Evolutionary conservation across 768 basidiomycete genomes (phyloP).

Genomic region (Lentinula sp.): DNA sequence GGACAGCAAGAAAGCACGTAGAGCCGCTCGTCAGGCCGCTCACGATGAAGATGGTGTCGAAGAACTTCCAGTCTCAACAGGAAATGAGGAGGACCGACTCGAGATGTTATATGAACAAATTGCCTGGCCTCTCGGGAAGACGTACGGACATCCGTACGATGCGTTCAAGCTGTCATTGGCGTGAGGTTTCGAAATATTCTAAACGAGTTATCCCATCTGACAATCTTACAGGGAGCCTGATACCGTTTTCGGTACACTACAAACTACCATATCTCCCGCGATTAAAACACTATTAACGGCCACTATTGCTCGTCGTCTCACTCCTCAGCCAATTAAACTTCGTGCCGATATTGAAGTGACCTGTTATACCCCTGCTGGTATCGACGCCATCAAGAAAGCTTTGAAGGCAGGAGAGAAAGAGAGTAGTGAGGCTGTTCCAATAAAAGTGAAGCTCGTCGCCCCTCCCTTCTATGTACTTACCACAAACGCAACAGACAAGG

Average conservation of each 20-base stretch:
- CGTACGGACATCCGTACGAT: slow-evolving; percentile 94
- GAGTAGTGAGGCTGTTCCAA: slow-evolving; percentile 86
- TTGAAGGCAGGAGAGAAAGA: slow-evolving; percentile 83
- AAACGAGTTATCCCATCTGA: background rate
- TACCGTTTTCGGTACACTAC: slow-evolving; percentile 71
- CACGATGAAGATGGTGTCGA: slow-evolving; percentile 39
- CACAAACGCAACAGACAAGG: slow-evolving; percentile 96
- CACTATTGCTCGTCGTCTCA: slow-evolving; percentile 91
- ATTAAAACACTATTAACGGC: slow-evolving; percentile 60
- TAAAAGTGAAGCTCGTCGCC: slow-evolving; percentile 95
- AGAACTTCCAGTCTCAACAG: slow-evolving; percentile 24
- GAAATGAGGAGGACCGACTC: slow-evolving; percentile 67
- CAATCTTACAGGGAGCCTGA: slow-evolving; percentile 38
- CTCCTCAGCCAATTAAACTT: slow-evolving; percentile 97
- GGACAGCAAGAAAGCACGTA: slow-evolving; percentile 41
- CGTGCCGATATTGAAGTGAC: slow-evolving; percentile 97
- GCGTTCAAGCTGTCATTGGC: slow-evolving; percentile 96
- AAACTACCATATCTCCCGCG: slow-evolving; percentile 44
- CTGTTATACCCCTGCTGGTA: slow-evolving; percentile 92
- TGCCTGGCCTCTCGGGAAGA: slow-evolving; percentile 88
- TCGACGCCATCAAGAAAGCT: slow-evolving; percentile 94
- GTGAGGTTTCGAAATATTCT: slow-evolving; percentile 38
- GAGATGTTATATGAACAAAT: slow-evolving; percentile 87
- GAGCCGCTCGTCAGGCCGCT: slow-evolving; percentile 36
- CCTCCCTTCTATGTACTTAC: slow-evolving; percentile 95